These are phyloP conservation scores for Nicotiana obtusifolia DNA, from an alignment of 257 asterid species.

Conservation along the genomic window DNA sequence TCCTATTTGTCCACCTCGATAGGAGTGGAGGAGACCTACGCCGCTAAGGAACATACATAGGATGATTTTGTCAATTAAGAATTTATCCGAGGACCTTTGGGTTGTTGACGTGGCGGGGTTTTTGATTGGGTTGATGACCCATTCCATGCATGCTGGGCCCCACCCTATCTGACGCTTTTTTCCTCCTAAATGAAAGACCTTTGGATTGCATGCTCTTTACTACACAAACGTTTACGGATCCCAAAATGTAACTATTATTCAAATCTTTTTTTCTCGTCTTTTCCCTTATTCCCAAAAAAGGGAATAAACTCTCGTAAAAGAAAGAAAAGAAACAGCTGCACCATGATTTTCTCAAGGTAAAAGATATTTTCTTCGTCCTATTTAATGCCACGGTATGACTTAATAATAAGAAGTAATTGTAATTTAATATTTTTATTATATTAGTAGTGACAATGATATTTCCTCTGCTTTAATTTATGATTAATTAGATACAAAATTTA, in stretches of 20 bases:
- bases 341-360: background rate
- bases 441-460: no score
- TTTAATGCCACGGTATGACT: no score
- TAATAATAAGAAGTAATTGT: background rate
- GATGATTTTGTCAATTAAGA: background rate
- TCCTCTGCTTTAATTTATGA: no score
- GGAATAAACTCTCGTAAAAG: background rate
- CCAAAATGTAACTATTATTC: background rate
- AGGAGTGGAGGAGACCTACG: conserved; percentile 4
- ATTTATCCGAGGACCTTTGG: background rate
- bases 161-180: background rate
- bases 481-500: no score
- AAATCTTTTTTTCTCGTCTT: background rate
- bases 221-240: no score
- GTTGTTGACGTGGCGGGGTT: background rate
- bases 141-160: background rate
- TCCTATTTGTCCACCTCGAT: background rate
- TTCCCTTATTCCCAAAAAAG: background rate
- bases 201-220: no score
- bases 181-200: no score
- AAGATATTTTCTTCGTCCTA: background rate
- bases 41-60: conserved; percentile 20
- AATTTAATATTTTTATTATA: no score
- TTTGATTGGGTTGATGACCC: background rate
- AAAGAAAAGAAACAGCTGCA: background rate